phyloP scores from a whole-genome alignment of 2,329 filamentous ascomycete genomes.

The Botryosphaeria dothidea region DNA sequence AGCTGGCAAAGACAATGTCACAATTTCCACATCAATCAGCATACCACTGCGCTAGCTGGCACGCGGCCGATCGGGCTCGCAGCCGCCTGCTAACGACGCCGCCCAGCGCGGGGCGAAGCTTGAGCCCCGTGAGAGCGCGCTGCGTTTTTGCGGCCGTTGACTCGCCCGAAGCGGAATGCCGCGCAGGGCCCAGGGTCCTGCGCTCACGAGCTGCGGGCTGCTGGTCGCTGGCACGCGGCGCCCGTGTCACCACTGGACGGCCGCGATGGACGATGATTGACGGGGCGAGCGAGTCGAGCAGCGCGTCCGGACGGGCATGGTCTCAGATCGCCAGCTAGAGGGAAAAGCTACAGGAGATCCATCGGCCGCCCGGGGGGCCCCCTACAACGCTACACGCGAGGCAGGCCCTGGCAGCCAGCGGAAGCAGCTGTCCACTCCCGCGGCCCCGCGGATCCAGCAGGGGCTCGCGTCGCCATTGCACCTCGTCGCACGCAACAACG shows the following conservation, averaged over 20 bases:
- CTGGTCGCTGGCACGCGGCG: background rate
- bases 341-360: conserved; percentile 6
- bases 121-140: background rate
- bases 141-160: background rate
- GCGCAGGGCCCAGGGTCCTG: background rate
- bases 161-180: conserved; percentile 1
- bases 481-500: background rate
- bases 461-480: background rate
- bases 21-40: conserved; percentile 16
- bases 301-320: background rate
- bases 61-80: conserved; percentile 14
- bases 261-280: background rate
- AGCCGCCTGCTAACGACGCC: background rate
- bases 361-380: background rate
- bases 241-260: background rate
- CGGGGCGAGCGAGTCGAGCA: background rate
- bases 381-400: conserved; percentile 1
- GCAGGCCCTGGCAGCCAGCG: conserved; percentile 1
- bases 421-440: conserved; percentile 4
- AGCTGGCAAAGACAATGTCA: conserved; percentile 8
- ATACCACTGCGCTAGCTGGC: conserved; percentile 15
- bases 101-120: conserved; percentile 7
- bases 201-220: background rate
- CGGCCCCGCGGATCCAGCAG: background rate
- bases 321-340: conserved; percentile 12